These are phyloP conservation scores for Asclepias syriaca DNA, from an alignment of 257 asterid genomes.

Conservation along the genomic window DNA sequence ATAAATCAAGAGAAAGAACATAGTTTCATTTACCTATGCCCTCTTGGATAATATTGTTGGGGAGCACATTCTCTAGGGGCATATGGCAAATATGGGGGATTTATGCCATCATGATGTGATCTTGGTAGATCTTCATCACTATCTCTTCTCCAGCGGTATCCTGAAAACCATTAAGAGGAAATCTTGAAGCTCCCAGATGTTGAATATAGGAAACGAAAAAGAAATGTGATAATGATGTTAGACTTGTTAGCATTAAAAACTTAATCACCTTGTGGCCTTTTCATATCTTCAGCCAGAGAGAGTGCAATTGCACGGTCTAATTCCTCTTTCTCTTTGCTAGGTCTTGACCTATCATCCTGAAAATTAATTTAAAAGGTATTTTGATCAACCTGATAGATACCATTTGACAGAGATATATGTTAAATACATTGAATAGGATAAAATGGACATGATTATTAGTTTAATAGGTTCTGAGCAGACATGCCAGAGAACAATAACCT, in stretches of 20 bases:
- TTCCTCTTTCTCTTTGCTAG: slow-evolving; percentile 66
- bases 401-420: background rate
- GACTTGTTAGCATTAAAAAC: background rate
- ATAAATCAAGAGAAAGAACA: background rate
- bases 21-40: slow-evolving; percentile 39
- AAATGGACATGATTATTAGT: background rate
- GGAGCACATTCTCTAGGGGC: slow-evolving; percentile 47
- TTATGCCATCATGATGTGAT: slow-evolving; percentile 42
- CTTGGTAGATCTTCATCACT: slow-evolving; percentile 51
- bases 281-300: slow-evolving; percentile 68
- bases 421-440: background rate
- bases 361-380: slow-evolving; percentile 17
- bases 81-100: slow-evolving; percentile 44
- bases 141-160: slow-evolving; percentile 50
- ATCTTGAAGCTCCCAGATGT: background rate
- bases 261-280: slow-evolving; percentile 51
- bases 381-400: background rate
- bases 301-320: slow-evolving; percentile 81
- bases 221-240: background rate
- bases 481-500: too few relatives aligned
- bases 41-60: slow-evolving; percentile 30
- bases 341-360: slow-evolving; percentile 74
- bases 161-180: slow-evolving; percentile 29
- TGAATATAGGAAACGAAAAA: background rate
- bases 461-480: background rate